phyloP scores from a whole-genome alignment of 1,284 basidiomycete species.

The Trametes sp. region DNA sequence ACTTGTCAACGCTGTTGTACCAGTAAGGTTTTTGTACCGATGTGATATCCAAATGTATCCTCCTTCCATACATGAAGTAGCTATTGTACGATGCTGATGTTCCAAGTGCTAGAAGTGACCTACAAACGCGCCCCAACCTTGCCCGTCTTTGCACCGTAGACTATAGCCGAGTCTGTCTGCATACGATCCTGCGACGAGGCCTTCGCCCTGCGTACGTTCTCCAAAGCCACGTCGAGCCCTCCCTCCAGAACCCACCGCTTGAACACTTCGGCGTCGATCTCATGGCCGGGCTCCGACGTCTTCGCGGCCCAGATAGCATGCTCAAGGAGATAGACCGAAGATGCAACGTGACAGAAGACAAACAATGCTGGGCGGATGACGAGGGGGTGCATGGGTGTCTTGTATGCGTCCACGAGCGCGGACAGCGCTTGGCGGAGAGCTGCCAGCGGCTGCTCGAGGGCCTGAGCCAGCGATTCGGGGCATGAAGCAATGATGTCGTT shows the following conservation, averaged over 20 bases:
- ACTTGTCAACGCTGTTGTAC: not conserved
- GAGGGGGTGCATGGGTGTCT: constrained; percentile 50
- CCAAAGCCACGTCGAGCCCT: constrained; percentile 50
- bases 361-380: constrained; percentile 63
- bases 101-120: too few species aligned
- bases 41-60: not conserved
- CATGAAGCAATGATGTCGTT: constrained; percentile 51
- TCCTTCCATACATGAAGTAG: not conserved
- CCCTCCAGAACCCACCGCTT: constrained; percentile 65
- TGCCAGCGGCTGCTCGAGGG: constrained; percentile 40
- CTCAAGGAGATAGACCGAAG: constrained; percentile 65
- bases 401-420: constrained; percentile 47
- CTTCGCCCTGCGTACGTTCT: constrained; percentile 50
- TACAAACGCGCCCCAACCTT: constrained; percentile 17
- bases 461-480: constrained; percentile 41
- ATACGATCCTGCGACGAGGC: constrained; percentile 40
- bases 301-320: constrained; percentile 66
- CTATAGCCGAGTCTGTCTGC: constrained; percentile 45
- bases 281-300: constrained; percentile 41
- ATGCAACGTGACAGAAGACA: constrained; percentile 60
- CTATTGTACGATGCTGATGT: too few species aligned
- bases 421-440: constrained; percentile 48
- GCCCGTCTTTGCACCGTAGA: constrained; percentile 35
- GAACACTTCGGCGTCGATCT: constrained; percentile 60
- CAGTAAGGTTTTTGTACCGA: not conserved